Percentiles rank a stretch among this genome's conserved stretches.
Conservation (phyloP, 192 early-diverging fungal genomes). For the Coemansia sp. region DNA sequence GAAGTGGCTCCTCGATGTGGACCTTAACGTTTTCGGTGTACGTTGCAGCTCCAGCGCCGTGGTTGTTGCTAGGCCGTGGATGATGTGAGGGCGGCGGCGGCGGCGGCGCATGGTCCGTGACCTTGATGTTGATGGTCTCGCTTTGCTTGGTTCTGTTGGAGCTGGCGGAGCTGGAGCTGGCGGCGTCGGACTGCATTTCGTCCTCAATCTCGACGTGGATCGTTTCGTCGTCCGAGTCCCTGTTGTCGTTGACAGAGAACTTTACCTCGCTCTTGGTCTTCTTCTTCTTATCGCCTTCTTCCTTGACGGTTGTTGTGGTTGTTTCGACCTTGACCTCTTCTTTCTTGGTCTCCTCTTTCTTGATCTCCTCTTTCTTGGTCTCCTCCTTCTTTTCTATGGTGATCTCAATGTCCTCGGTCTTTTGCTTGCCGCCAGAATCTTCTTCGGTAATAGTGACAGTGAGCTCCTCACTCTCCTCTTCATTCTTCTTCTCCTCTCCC, state of each 20-base stretch:
- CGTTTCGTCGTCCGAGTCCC: constrained; percentile 14
- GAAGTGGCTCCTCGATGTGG: not conserved
- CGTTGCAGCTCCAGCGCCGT: not conserved
- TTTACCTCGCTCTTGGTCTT: constrained; percentile 11
- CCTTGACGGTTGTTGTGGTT: not conserved
- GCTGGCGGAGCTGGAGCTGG: not conserved
- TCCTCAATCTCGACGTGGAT: constrained; percentile 33
- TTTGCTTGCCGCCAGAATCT: not conserved
- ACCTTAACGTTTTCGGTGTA: constrained; percentile 8
- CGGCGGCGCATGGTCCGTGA: not conserved
- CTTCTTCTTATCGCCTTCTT: constrained; percentile 6
- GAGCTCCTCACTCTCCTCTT: not conserved
- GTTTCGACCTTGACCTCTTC: constrained; percentile 11
- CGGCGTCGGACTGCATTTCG: not conserved
- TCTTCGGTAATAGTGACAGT: not conserved
- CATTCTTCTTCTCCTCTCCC: not conserved
- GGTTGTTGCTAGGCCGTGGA: not conserved
- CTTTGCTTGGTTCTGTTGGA: not conserved
- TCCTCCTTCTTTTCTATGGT: constrained; percentile 8
- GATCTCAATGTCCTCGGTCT: not conserved
- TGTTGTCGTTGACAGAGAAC: constrained; percentile 5
- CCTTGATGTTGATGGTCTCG: constrained; percentile 10
- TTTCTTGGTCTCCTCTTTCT: constrained; percentile 6
- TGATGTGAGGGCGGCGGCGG: not conserved
- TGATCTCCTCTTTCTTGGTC: constrained; percentile 10